Conservation (phyloP, 176 grass and related monocot species). For the Musa acuminata region DNA sequence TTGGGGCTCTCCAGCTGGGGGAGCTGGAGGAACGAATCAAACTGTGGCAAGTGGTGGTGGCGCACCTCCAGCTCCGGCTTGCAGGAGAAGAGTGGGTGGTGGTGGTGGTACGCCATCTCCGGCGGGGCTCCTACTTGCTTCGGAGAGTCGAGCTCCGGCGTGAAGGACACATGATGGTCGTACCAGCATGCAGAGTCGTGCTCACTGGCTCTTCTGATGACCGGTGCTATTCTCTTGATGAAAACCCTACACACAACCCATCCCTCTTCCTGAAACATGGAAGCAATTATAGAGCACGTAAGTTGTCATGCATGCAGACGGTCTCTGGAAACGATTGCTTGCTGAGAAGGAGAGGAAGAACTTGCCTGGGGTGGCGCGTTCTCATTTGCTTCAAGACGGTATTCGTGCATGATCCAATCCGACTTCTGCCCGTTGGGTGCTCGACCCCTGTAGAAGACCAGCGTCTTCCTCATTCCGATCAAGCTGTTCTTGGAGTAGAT, state of each 20-base stretch:
- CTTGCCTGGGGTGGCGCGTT: conserved; percentile 48
- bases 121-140: conserved; percentile 31
- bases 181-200: conserved; percentile 50
- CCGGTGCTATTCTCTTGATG: conserved; percentile 55
- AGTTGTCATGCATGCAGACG: neutral
- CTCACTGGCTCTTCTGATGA: conserved; percentile 27
- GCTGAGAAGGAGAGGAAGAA: neutral
- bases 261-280: conserved; percentile 67
- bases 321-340: neutral
- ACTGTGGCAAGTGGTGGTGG: conserved; percentile 34
- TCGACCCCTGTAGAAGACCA: conserved; percentile 84
- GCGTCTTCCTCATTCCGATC: conserved; percentile 87
- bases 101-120: conserved; percentile 27
- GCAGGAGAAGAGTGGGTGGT: conserved; percentile 44
- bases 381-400: conserved; percentile 71
- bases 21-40: conserved; percentile 46
- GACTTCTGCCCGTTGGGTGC: conserved; percentile 82
- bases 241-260: conserved; percentile 91
- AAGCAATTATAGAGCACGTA: neutral
- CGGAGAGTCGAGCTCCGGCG: conserved; percentile 30
- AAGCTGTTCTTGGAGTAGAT: conserved; percentile 69
- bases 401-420: conserved; percentile 99
- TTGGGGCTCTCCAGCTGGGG: conserved; percentile 53
- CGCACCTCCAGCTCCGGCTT: conserved; percentile 66
- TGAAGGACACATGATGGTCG: conserved; percentile 43